Percentiles rank a stretch among this genome's conserved stretches.
Conservation (phyloP, 2,329 filamentous ascomycete species). For the Aspergillus sp. region DNA sequence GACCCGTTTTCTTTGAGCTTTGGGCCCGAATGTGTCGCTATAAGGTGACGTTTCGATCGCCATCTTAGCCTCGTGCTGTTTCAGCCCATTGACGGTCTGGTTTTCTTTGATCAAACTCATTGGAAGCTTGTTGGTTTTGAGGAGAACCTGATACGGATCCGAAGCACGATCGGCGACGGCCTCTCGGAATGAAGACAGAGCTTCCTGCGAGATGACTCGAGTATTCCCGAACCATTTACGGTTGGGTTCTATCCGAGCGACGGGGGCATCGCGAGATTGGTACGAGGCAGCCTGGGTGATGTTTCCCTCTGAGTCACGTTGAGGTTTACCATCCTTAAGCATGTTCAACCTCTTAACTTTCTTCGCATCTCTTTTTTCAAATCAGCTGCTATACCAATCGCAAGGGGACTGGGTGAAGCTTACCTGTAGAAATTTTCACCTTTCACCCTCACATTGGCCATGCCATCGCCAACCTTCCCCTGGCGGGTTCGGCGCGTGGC, state of each 20-base stretch:
- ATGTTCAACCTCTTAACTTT: slow-evolving; percentile 87
- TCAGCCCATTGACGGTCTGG: slow-evolving; percentile 75
- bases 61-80: slow-evolving; percentile 93
- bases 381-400: slow-evolving; percentile 11
- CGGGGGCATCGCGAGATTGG: slow-evolving; percentile 78
- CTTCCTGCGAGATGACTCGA: slow-evolving; percentile 84
- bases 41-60: slow-evolving; percentile 85
- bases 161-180: slow-evolving; percentile 87
- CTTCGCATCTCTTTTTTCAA: slow-evolving; percentile 64
- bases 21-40: slow-evolving; percentile 85
- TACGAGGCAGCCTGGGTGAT: slow-evolving; percentile 81
- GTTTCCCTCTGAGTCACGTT: slow-evolving; percentile 78
- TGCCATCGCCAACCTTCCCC: slow-evolving; percentile 81
- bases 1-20: slow-evolving; percentile 87
- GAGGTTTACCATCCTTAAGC: slow-evolving; percentile 81
- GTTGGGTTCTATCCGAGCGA: slow-evolving; percentile 89
- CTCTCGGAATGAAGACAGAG: slow-evolving; percentile 80
- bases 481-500: slow-evolving; percentile 76
- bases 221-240: slow-evolving; percentile 98
- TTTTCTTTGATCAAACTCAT: slow-evolving; percentile 89
- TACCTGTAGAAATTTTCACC: slow-evolving; percentile 98
- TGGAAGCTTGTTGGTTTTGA: slow-evolving; percentile 95
- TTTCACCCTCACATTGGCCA: slow-evolving; percentile 88
- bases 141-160: slow-evolving; percentile 89
- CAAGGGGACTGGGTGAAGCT: slow-evolving; percentile 19